Evolutionary conservation across 768 basidiomycete genomes (phyloP).

Genomic region (Hericium alpestre): DNA sequence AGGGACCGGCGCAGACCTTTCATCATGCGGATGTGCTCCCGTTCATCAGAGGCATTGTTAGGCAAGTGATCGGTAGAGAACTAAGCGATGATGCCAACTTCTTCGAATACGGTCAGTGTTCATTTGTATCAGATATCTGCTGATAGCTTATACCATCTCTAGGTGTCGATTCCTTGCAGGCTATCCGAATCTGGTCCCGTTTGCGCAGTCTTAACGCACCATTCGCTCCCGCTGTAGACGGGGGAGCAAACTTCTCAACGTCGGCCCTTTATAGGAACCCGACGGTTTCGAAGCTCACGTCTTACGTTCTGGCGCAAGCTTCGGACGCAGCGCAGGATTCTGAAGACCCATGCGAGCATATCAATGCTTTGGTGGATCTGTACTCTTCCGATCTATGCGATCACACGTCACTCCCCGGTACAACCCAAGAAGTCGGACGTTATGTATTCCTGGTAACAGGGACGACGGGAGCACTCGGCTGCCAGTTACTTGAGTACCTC

Average conservation of each 20-base stretch:
- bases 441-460: not conserved
- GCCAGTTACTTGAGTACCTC: not conserved
- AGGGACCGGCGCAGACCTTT: not conserved
- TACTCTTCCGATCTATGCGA: not conserved
- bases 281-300: not conserved
- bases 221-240: no score
- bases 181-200: not conserved
- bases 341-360: not conserved
- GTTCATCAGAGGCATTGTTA: not conserved
- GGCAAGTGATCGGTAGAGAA: not conserved
- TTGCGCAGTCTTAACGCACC: no score
- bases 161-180: not conserved
- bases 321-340: not conserved
- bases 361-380: not conserved
- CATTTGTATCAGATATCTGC: not conserved
- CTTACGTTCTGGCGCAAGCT: not conserved
- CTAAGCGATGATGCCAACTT: not conserved
- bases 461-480: not conserved
- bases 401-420: not conserved
- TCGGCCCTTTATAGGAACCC: not conserved
- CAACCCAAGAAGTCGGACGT: not conserved
- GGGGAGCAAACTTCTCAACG: not conserved
- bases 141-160: not conserved
- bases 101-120: not conserved
- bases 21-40: not conserved